These are phyloP conservation scores for Rosa persica DNA, from an alignment of 306 rosid genomes.

Conservation along the genomic window DNA sequence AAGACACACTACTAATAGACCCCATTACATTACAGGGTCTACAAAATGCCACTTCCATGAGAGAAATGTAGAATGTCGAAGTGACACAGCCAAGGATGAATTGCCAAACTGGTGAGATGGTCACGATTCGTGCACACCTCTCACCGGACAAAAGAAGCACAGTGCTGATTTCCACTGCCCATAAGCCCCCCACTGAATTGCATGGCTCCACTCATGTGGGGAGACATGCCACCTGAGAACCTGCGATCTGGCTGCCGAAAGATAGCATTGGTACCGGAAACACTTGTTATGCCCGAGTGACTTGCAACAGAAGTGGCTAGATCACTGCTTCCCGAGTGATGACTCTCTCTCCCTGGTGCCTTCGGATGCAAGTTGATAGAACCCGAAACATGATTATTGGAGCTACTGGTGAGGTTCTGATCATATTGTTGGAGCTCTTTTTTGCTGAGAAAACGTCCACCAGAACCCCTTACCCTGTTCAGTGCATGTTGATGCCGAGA, in stretches of 20 bases:
- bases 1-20: background rate
- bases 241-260: conserved; percentile 45
- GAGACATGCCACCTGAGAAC: conserved; percentile 44
- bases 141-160: conserved; percentile 58
- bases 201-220: conserved; percentile 40
- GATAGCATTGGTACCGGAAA: conserved; percentile 32
- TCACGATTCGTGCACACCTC: conserved; percentile 19
- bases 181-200: conserved; percentile 54
- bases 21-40: background rate
- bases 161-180: conserved; percentile 47
- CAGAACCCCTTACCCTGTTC: conserved; percentile 83
- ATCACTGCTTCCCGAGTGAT: conserved; percentile 35
- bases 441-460: conserved; percentile 83
- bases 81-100: conserved; percentile 91
- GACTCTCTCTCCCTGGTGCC: conserved; percentile 30
- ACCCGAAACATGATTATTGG: conserved; percentile 18
- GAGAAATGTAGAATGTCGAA: background rate
- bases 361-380: conserved; percentile 27
- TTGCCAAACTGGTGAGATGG: conserved; percentile 56
- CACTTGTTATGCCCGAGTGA: conserved; percentile 48
- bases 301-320: conserved; percentile 37
- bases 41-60: background rate
- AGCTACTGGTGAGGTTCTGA: conserved; percentile 10
- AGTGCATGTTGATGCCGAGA: conserved; percentile 87
- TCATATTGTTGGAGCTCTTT: conserved; percentile 48